Percentiles rank a stretch among this genome's conserved stretches.
Evolutionary conservation across 139 green algal genomes (phyloP).

Genomic region (Mesostigma viride): DNA sequence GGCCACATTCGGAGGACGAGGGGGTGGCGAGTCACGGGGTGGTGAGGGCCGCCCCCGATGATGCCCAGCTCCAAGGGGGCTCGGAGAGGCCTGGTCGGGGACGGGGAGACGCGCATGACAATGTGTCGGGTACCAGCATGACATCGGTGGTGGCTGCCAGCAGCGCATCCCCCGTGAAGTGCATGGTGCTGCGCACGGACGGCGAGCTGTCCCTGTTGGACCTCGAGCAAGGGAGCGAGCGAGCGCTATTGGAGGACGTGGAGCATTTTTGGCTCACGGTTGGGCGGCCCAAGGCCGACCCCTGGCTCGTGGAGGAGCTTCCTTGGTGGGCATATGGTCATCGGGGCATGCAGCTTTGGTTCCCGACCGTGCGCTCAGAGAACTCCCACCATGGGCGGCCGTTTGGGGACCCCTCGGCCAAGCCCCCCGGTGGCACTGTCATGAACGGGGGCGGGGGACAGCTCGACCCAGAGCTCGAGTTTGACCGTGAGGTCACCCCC

Average conservation of each 20-base stretch:
- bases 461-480: constrained; percentile 86
- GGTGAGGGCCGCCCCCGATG: no score
- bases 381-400: neutral
- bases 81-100: no score
- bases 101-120: no score
- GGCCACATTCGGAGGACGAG: no score
- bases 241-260: constrained; percentile 19
- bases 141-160: no score
- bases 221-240: constrained; percentile 58
- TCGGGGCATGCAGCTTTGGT: constrained; percentile 83
- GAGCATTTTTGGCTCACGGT: constrained; percentile 34
- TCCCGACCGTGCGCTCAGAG: constrained; percentile 23
- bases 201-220: constrained; percentile 75
- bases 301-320: constrained; percentile 50
- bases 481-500: constrained; percentile 85
- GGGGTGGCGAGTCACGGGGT: no score
- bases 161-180: no score
- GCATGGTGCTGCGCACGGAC: constrained; percentile 69
- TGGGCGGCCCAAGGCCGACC: constrained; percentile 18
- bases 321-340: constrained; percentile 91
- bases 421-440: no score
- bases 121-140: no score
- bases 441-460: neutral
- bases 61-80: no score
- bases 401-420: neutral